Evolutionary conservation across 441 rosid species (phyloP).

Genomic region (Codiaeum variegatum): DNA sequence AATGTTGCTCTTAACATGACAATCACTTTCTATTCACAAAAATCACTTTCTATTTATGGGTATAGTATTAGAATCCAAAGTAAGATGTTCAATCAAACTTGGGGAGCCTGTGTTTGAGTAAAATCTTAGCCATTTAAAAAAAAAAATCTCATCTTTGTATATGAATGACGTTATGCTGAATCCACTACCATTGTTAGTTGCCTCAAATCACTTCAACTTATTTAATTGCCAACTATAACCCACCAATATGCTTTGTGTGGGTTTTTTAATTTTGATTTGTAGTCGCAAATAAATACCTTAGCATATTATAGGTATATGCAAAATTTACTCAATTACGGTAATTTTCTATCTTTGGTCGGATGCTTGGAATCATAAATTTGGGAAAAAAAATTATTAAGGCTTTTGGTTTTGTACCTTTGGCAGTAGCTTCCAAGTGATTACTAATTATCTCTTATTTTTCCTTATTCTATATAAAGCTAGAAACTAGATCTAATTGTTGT

Average conservation of each 20-base stretch:
- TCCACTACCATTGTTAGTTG: slow-evolving; percentile 10
- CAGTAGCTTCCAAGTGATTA: neutral
- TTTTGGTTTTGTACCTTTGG: neutral
- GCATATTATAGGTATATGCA: neutral
- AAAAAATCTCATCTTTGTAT: neutral
- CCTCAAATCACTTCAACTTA: slow-evolving; percentile 8
- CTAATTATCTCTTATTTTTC: neutral
- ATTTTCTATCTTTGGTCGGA: neutral
- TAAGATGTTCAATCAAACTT: slow-evolving; percentile 8
- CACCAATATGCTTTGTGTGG: neutral
- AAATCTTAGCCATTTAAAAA: no score
- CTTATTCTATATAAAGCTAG: no score
- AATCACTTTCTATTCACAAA: slow-evolving; percentile 9
- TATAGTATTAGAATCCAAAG: slow-evolving; percentile 6
- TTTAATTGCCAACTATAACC: neutral
- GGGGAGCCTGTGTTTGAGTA: slow-evolving; percentile 4
- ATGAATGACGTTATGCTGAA: neutral
- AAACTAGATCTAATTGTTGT: no score
- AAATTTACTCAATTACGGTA: neutral
- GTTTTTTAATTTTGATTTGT: neutral
- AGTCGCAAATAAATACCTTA: neutral
- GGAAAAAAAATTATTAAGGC: neutral
- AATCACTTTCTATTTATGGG: slow-evolving; percentile 13
- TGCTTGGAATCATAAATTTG: neutral
- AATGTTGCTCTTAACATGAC: slow-evolving; percentile 23